Evolutionary conservation across 2,329 filamentous ascomycete genomes (phyloP).

Genomic region (Cladosporium sp.): DNA sequence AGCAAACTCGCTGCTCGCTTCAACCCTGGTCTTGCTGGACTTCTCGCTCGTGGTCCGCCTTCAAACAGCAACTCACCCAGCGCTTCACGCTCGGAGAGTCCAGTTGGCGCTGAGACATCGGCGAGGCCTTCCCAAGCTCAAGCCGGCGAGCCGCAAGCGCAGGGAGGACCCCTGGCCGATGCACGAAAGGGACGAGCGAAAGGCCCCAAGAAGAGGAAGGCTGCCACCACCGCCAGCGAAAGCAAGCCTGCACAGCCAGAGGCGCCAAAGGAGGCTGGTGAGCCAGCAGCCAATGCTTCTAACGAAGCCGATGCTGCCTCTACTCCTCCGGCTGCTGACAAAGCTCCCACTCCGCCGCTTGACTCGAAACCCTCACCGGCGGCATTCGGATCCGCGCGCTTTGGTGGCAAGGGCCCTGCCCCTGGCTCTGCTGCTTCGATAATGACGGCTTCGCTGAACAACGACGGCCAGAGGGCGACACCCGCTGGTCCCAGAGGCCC

Average conservation of each 20-base stretch:
- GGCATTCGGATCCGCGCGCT: background rate
- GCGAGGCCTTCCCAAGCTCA: slow-evolving; percentile 13
- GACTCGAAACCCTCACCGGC: slow-evolving; percentile 2
- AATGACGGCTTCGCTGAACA: slow-evolving; percentile 24
- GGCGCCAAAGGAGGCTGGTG: background rate
- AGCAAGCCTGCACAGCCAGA: background rate
- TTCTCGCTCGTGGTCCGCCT: slow-evolving; percentile 73
- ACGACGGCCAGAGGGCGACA: background rate
- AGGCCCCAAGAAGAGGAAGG: slow-evolving; percentile 82
- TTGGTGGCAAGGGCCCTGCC: background rate
- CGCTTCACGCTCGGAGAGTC: slow-evolving; percentile 24
- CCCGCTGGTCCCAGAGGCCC: background rate
- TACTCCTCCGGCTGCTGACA: background rate
- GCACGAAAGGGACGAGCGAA: slow-evolving; percentile 89
- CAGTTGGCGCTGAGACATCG: slow-evolving; percentile 14
- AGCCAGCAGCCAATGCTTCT: background rate
- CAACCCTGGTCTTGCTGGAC: slow-evolving; percentile 77
- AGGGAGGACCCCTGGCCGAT: slow-evolving; percentile 42
- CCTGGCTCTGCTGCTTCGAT: slow-evolving; percentile 25
- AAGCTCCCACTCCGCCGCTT: background rate
- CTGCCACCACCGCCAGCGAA: slow-evolving; percentile 39
- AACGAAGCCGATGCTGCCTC: background rate
- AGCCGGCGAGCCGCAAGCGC: slow-evolving; percentile 24
- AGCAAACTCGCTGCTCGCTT: slow-evolving; percentile 71
- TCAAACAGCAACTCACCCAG: background rate